Evolutionary conservation across 768 basidiomycete genomes (phyloP).

Genomic region (Tulasnella sp.): DNA sequence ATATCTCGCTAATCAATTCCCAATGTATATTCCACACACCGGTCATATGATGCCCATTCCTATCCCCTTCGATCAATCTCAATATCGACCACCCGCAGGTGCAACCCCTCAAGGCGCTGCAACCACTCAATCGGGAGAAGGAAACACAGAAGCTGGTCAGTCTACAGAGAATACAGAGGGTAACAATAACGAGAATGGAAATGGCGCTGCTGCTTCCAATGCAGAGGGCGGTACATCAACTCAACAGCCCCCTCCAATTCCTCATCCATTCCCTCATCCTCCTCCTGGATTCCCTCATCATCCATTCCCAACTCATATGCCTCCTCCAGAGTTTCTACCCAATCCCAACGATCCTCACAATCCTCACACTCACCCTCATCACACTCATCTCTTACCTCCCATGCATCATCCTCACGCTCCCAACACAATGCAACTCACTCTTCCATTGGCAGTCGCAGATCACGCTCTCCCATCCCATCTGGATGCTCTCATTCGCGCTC

Average conservation of each 20-base stretch:
- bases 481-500: conserved; percentile 12
- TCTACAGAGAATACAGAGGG: not conserved
- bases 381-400: conserved; percentile 9
- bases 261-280: conserved; percentile 8
- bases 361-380: conserved; percentile 5
- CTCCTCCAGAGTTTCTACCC: conserved; percentile 8
- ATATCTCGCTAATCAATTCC: conserved; percentile 2
- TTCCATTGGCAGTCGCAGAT: conserved; percentile 10
- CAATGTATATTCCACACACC: conserved; percentile 12
- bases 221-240: not conserved
- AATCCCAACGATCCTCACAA: conserved; percentile 12
- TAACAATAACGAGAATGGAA: not conserved
- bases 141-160: not conserved
- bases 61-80: conserved; percentile 8
- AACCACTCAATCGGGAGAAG: not conserved
- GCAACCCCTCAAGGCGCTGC: too few relatives aligned
- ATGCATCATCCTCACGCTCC: conserved; percentile 8
- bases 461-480: conserved; percentile 12
- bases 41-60: conserved; percentile 12
- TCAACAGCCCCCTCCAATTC: not conserved
- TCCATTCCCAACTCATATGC: conserved; percentile 9
- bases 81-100: not conserved
- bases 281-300: conserved; percentile 9
- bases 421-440: conserved; percentile 11
- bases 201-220: not conserved